phyloP scores from a whole-genome alignment of 805 yeast genomes.

The Myxozyma lipomycoides region DNA sequence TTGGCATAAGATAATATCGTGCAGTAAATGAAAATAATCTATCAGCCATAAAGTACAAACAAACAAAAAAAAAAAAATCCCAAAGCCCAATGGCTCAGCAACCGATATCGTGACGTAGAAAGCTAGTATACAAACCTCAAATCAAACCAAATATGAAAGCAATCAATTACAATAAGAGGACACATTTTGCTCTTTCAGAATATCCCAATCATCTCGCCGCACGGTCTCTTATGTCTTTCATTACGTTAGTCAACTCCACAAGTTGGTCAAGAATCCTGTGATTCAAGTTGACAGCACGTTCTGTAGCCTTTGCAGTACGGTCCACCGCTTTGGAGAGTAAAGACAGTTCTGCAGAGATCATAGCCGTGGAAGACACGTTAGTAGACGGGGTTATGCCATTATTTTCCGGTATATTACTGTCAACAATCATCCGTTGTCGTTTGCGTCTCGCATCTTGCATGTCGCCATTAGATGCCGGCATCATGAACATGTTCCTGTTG shows the following conservation, averaged over 20 bases:
- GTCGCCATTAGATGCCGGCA: background rate
- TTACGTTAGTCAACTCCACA: background rate
- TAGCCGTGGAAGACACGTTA: background rate
- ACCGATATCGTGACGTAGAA: too few relatives aligned
- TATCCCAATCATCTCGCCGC: too few relatives aligned
- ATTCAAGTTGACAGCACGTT: constrained; percentile 5
- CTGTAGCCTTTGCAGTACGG: constrained; percentile 16
- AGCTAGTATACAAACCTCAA: too few relatives aligned
- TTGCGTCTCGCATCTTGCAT: constrained; percentile 1
- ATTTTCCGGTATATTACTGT: background rate
- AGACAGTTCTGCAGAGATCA: background rate
- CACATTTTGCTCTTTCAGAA: too few relatives aligned
- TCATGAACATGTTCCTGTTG: constrained; percentile 2
- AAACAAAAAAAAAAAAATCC: too few relatives aligned
- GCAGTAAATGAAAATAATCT: too few relatives aligned
- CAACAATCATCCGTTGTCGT: constrained; percentile 1
- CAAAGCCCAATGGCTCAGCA: too few relatives aligned
- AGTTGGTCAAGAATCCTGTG: constrained; percentile 15
- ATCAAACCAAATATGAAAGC: too few relatives aligned
- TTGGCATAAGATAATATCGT: too few relatives aligned
- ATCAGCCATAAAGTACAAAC: too few relatives aligned
- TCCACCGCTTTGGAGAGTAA: constrained; percentile 13
- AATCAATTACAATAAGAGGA: too few relatives aligned
- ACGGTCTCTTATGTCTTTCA: background rate
- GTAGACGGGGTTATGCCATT: background rate